A percentile compares a stretch with the other conserved stretches of the same genome.
phyloP scores from a whole-genome alignment of 306 rosid genomes.

The Fragaria ananassa region DNA sequence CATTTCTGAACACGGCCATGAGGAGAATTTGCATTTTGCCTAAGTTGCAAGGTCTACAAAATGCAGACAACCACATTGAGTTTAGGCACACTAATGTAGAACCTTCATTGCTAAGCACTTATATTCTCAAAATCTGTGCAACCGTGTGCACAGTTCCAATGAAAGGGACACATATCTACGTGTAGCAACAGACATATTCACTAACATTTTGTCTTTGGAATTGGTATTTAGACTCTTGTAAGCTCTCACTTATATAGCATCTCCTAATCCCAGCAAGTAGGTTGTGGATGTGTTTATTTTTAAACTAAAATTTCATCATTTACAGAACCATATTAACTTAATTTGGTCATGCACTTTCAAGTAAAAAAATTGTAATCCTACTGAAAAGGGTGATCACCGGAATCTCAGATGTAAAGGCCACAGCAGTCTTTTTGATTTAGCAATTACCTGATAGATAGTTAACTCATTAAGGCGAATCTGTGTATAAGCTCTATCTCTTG shows the following conservation, averaged over 20 bases:
- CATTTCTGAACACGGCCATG: slow-evolving; percentile 54
- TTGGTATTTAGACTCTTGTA: background rate
- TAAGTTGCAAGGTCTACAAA: slow-evolving; percentile 64
- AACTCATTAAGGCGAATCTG: slow-evolving; percentile 57
- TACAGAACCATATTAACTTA: background rate
- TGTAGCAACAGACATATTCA: background rate
- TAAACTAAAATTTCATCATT: background rate
- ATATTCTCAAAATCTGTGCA: background rate
- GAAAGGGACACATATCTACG: background rate
- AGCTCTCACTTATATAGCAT: background rate
- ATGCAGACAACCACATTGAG: background rate
- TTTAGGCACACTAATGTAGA: no score
- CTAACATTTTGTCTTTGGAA: background rate
- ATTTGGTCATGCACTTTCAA: background rate
- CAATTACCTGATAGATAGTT: slow-evolving; percentile 72
- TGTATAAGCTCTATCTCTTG: slow-evolving; percentile 78
- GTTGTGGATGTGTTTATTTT: background rate
- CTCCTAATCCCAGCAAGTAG: background rate
- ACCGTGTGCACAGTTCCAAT: background rate
- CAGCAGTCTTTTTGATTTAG: slow-evolving; percentile 3
- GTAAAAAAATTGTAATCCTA: background rate
- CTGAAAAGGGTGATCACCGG: background rate
- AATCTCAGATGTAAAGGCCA: background rate
- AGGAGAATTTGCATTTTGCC: slow-evolving; percentile 62
- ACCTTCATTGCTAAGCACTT: background rate